Percentiles rank a stretch among this genome's conserved stretches.
These are phyloP conservation scores for Saccharomycopsis babjevae DNA, from an alignment of 805 yeast genomes.

Conservation along the genomic window DNA sequence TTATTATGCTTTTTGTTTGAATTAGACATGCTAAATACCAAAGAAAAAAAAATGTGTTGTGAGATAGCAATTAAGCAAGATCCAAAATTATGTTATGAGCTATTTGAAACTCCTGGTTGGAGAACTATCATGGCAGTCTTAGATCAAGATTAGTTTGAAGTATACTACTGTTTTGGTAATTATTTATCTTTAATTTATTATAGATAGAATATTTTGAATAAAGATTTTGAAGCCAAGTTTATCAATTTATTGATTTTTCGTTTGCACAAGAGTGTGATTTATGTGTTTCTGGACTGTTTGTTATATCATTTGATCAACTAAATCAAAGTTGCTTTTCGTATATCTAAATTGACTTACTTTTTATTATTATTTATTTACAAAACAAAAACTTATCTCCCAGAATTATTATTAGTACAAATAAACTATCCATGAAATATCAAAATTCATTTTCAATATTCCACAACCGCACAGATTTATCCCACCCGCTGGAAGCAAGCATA, in stretches of 20 bases:
- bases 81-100: constrained; percentile 36
- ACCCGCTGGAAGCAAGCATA: constrained; percentile 54
- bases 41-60: constrained; percentile 43
- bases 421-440: not conserved
- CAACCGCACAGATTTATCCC: constrained; percentile 73
- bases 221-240: not conserved
- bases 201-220: not conserved
- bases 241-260: not conserved
- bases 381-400: not conserved
- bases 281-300: too few relatives aligned
- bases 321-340: not conserved
- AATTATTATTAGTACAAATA: too few relatives aligned
- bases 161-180: too few relatives aligned
- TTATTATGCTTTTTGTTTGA: constrained; percentile 48
- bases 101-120: constrained; percentile 69
- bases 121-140: constrained; percentile 51
- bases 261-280: not conserved
- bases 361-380: not conserved
- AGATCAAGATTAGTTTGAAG: not conserved
- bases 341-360: not conserved
- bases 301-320: too few relatives aligned
- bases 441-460: constrained; percentile 21
- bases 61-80: constrained; percentile 36
- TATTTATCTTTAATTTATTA: too few relatives aligned
- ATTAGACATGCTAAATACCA: constrained; percentile 44